Evolutionary conservation across 441 rosid genomes (phyloP), one percentile per base, ranked within the genome.

Genomic region (Pelargonium myrrhifolium): DNA sequence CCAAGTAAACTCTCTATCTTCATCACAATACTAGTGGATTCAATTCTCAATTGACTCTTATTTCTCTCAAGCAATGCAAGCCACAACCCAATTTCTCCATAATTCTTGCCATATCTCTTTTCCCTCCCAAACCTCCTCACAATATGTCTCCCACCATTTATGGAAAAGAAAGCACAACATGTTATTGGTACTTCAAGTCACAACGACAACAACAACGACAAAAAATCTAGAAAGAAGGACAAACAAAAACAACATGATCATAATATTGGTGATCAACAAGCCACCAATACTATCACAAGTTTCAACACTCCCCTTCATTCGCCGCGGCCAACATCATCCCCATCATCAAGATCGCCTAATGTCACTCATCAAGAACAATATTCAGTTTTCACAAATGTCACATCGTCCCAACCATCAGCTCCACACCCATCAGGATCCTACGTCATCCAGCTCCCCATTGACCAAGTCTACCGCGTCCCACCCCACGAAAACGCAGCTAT

Each of bases 31-130:
- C 22, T 8, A 15, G 59, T 17, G 59, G 59, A 53, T 53, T 53
- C 59, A 53, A 53, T 53, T 15, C 9, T 53, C 59, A 53, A 53
- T 53, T 17, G 22, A 53, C 55, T 49, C 59, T 18, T 53, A 2
- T 17, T 21, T 53, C 59, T 53, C 59, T 53, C 59, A 53, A 53
- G 22, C 22, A 53, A 53, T 53, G 24, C 59, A 51, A 51, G 21
- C 58, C 58, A 51, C 15, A 51, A 7, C 58, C 58, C 17, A 51
- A 4, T 14, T 51, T 4, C 58, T 51, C 9, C 58, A 51, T 14
- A 51, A 17, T 51, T 15, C 58, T 51, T 51, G 21, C 58, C 58
- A 51, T 51, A 51, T 6, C 58, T 6, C 4, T 17, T 17, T 4
- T 15, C 8, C 9, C 21, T 51, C 21, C 58, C 7, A 15, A 21